Evolutionary conservation across 768 basidiomycete genomes (phyloP).

Genomic region (Filobasidium wieringae): DNA sequence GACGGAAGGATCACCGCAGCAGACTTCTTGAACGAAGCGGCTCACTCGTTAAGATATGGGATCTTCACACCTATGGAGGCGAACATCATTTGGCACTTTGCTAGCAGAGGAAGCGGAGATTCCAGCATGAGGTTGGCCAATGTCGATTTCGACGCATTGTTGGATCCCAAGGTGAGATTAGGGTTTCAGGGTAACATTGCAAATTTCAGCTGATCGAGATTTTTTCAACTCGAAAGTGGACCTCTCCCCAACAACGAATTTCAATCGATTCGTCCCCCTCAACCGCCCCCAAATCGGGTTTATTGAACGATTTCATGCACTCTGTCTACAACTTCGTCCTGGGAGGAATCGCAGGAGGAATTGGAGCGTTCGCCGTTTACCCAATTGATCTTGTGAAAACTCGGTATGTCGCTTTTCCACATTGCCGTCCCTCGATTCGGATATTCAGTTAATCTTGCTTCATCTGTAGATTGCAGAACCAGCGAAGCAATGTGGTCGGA

Average conservation of each 20-base stretch:
- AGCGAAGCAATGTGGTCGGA: slow-evolving; percentile 89
- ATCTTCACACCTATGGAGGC: slow-evolving; percentile 92
- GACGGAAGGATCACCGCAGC: slow-evolving; percentile 90
- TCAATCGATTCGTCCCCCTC: slow-evolving; percentile 1
- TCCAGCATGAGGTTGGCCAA: slow-evolving; percentile 59
- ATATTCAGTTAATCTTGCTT: slow-evolving; percentile 12
- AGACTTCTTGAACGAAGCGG: slow-evolving; percentile 87
- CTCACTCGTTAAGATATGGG: slow-evolving; percentile 76
- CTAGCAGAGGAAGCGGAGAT: slow-evolving; percentile 57
- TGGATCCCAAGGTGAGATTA: slow-evolving; percentile 56
- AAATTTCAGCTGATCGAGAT: neutral
- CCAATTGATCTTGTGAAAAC: slow-evolving; percentile 55
- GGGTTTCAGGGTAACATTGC: neutral
- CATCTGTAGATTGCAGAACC: slow-evolving; percentile 80
- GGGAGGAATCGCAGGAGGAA: slow-evolving; percentile 79
- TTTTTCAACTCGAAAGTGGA: slow-evolving; percentile 19
- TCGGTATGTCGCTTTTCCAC: slow-evolving; percentile 47
- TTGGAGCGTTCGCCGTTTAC: slow-evolving; percentile 88
- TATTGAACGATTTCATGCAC: slow-evolving; percentile 51
- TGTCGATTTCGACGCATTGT: slow-evolving; percentile 79
- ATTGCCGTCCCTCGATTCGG: neutral
- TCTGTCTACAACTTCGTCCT: slow-evolving; percentile 77
- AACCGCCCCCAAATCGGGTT: slow-evolving; percentile 13
- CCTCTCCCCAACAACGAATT: slow-evolving; percentile 23
- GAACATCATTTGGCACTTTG: slow-evolving; percentile 92